Evolutionary conservation across 1,284 basidiomycete genomes (phyloP).

Genomic region (Ganoderma boninense): DNA sequence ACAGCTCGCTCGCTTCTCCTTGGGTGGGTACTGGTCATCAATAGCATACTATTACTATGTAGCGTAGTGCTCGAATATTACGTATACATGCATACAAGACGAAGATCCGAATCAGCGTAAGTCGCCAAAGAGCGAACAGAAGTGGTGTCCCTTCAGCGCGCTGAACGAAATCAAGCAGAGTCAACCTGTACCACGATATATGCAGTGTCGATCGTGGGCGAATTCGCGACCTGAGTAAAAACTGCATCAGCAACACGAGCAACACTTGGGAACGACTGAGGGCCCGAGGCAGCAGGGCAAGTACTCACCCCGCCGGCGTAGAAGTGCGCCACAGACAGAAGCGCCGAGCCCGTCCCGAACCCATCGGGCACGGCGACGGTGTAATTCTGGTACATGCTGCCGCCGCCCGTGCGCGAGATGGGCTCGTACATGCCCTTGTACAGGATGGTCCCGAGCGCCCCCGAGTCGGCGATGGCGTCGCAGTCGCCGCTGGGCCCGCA

Average conservation of each 20-base stretch:
- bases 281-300: no score
- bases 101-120: not conserved
- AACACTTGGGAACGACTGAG: no score
- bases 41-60: not conserved
- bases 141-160: not conserved
- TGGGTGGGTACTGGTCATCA: not conserved
- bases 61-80: not conserved
- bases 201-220: not conserved
- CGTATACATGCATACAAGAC: not conserved
- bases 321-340: slow-evolving; percentile 9
- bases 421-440: not conserved
- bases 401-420: slow-evolving; percentile 4
- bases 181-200: slow-evolving; percentile 1
- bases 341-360: not conserved
- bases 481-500: slow-evolving; percentile 6
- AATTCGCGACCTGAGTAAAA: not conserved
- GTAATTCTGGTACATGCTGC: slow-evolving; percentile 8
- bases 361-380: not conserved
- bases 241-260: not conserved
- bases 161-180: not conserved
- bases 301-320: slow-evolving; percentile 8
- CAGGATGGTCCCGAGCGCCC: slow-evolving; percentile 1
- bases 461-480: slow-evolving; percentile 6
- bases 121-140: not conserved
- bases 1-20: not conserved